Base-by-base conservation (phyloP, 768 basidiomycete genomes). In the Kwoniella mangroviensis region DNA sequence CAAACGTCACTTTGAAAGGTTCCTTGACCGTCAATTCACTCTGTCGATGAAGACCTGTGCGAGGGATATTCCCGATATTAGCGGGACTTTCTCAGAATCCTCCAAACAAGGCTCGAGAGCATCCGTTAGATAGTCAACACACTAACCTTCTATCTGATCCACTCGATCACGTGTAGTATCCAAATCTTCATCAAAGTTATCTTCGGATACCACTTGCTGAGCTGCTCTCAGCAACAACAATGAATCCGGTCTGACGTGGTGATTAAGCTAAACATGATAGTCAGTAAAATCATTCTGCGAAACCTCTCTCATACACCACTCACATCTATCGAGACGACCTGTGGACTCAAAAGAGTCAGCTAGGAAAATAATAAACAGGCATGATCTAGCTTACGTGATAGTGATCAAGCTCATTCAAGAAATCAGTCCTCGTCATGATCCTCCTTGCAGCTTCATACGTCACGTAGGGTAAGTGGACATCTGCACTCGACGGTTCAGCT, bases 381-480 rank as follows among this genome's bases (percentile, higher is more conserved):
- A 28, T 41, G 40, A 54, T 34, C 42, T 58, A 28, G 81, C 85
- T 59, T 60, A 91, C 90, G 70, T 82, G 79, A 24, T 70, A 62
- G 43, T 78, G 71, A 69, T 82, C 78, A 22, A 83, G 65, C 15
- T 73, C 88, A 81, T 90, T 91, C 74, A 95, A 82, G 79, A 91
- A 94, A 82, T 94, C 92, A 0, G 91, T 85, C 17, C 92, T 85
- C 3, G 92, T 92, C 93, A 91, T 92, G 61, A 94, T 90, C 79
- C 90, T 88, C 45, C 90, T 86, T 81, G 90, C 90, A 73, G 86
- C 87, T 85, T 89, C 89, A 89, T 86, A 87, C 52, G 68, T 66
- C 43, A 72, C 67, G 42, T 70, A 63, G 42, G 71, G 63, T 19
- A 74, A n/a, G 56, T 67, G 62, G 12, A 77, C 54, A 56, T 73